Base-by-base conservation (phyloP, 2,329 filamentous ascomycete species). In the Fusarium tuaranense region DNA sequence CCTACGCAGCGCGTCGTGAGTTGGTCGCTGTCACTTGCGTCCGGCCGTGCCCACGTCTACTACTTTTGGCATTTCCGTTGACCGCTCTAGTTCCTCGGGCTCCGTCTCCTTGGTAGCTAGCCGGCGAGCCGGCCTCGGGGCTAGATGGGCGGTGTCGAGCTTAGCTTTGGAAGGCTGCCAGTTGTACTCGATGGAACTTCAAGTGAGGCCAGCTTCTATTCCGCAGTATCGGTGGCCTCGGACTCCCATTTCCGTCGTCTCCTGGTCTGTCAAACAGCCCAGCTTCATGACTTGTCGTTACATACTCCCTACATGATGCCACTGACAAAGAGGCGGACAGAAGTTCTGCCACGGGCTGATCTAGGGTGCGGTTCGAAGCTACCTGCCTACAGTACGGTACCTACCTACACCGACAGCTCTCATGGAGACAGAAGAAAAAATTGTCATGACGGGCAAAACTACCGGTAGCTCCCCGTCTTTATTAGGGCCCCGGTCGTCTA, bases 131-230 rank as follows among this genome's bases (percentile, higher is more conserved):
- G 70, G 68, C 62, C 63, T 76, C 55, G 68, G 66, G 71, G 67
- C 74, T 79, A 78, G 74, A 77, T 74, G 69, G 74, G 77, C 77
- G 77, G 77, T 78, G 77, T 79, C 76, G 70, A 74, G 60, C 66
- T 67, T 64, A 69, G 71, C 74, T 76, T 70, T 68, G 41, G 65
- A 63, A 71, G 51, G 70, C 67, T 77, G 75, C 72, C 75, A 74
- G 68, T 55, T 65, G 70, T 69, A 61, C 65, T 32, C 7, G 27
- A 30, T 66, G 51, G 58, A 76, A 57, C 65, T 59, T 69, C 64
- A 27, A 76, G 71, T 72, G 65, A 77, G 76, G 74, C 71, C 72
- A 70, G 68, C 75, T 63, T 65, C 61, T 67, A 66, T 69, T 60
- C 68, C 59, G 58, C 62, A 66, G 62, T 63, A 41, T 62, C 62